Percentiles rank a stretch among this genome's conserved stretches.
phyloP scores from a whole-genome alignment of 2,329 filamentous ascomycete species.

The Hymenoscyphus infarciens region DNA sequence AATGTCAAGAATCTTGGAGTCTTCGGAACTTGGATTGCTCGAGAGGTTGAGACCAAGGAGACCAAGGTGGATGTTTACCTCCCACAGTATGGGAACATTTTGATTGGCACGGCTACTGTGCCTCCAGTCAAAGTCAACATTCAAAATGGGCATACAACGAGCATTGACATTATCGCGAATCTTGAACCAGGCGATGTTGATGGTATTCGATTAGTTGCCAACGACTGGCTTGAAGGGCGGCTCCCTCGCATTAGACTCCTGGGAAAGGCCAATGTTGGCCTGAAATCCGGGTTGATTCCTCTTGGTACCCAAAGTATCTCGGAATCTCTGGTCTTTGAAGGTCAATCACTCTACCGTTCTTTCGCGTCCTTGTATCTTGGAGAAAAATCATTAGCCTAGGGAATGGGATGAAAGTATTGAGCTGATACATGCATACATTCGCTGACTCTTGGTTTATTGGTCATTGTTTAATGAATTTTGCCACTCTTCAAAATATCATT shows the following conservation, averaged over 20 bases:
- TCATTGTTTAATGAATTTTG: slow-evolving; percentile 1
- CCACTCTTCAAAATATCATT: neutral
- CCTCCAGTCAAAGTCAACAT: slow-evolving; percentile 75
- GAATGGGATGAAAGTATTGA: slow-evolving; percentile 10
- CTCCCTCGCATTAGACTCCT: slow-evolving; percentile 67
- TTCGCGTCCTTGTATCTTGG: slow-evolving; percentile 60
- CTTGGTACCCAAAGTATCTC: slow-evolving; percentile 74
- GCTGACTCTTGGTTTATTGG: slow-evolving; percentile 20
- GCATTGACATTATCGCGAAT: slow-evolving; percentile 75
- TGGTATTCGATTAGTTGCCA: slow-evolving; percentile 73
- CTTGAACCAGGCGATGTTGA: slow-evolving; percentile 73
- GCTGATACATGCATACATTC: slow-evolving; percentile 12
- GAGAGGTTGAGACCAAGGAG: slow-evolving; percentile 68
- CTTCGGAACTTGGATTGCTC: slow-evolving; percentile 75
- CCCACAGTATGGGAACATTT: slow-evolving; percentile 74
- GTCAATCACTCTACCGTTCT: slow-evolving; percentile 68
- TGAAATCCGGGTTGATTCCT: slow-evolving; percentile 76
- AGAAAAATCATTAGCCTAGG: slow-evolving; percentile 47
- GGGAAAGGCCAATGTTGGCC: slow-evolving; percentile 66
- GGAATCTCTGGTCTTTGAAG: slow-evolving; percentile 76
- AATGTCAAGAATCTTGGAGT: slow-evolving; percentile 72
- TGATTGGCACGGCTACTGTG: slow-evolving; percentile 73
- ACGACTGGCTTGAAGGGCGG: slow-evolving; percentile 82
- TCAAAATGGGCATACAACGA: slow-evolving; percentile 71
- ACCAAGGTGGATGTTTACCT: slow-evolving; percentile 74